Base-by-base conservation (phyloP, 2,329 filamentous ascomycete genomes). In the Apiospora kogelbergensis region DNA sequence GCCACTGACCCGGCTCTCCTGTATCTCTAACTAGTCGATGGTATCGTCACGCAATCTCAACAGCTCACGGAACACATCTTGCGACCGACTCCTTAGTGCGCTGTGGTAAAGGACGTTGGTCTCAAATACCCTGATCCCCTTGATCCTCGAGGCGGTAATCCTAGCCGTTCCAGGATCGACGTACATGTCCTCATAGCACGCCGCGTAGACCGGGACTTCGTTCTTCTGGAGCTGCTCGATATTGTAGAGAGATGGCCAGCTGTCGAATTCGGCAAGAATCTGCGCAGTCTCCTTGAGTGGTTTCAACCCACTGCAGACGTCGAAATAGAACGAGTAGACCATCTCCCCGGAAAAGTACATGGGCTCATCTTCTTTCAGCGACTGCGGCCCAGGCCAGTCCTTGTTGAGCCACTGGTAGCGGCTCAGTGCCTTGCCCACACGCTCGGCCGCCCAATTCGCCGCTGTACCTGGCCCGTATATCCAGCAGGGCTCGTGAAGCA, bases 181-280 rank as follows among this genome's bases (percentile, higher is more conserved):
- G 76, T 97, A 98, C 93, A 98, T 96, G 77, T 97, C 94, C 71
- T 97, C 91, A 74, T 92, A 98, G 2, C 89, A 91, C 0, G 93
- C 93, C 1, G 94, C 92, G 76, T 96, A 98, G 0, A 97, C 89
- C 0, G 95, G 95, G 0, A 98, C 93, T 69, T 90, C 85, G 75
- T 98, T 98, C 74, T 85, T 87, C 22, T 85, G 86, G 64, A 98
- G 84, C 79, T 93, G 91, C 67, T 88, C 86, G 71, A 89, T 83
- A 75, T 97, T 89, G 78, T 97, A 98, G 5, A 98, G 84, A 0
- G 84, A 81, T 1, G 91, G 88, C 95, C 95, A 98, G 71, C 90
- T 86, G 5, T 85, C 80, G 60, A 88, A 87, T 0, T 83, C 76
- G 0, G 95, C 95, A 33, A 98, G 84, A 26, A 90, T 84, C 10